These are phyloP conservation scores for Fusarium sp. DNA, from an alignment of 2,329 filamentous ascomycete species.

Conservation along the genomic window DNA sequence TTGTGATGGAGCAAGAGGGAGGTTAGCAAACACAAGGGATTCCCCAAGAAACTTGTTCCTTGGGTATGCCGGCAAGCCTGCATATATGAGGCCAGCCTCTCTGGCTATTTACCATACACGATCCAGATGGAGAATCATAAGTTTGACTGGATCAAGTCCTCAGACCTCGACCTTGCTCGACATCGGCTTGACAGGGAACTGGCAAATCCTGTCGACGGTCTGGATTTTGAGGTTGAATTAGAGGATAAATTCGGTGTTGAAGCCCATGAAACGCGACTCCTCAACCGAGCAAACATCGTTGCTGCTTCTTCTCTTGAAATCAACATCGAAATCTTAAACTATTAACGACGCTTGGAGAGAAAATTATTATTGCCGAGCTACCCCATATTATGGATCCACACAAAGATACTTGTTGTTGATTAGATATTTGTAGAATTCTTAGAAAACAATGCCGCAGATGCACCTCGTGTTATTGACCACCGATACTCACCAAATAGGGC, in stretches of 20 bases:
- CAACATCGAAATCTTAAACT: not conserved
- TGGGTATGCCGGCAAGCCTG: slow-evolving; percentile 49
- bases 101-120: slow-evolving; percentile 44
- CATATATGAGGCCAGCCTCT: slow-evolving; percentile 41
- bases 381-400: too few relatives aligned
- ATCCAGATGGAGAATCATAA: slow-evolving; percentile 48
- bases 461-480: not conserved
- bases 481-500: not conserved
- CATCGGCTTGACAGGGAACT: slow-evolving; percentile 40
- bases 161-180: slow-evolving; percentile 36
- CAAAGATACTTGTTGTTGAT: too few relatives aligned
- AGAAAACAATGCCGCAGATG: not conserved
- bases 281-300: slow-evolving; percentile 34
- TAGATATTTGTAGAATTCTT: not conserved
- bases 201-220: not conserved
- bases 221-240: slow-evolving; percentile 23
- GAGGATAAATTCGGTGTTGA: not conserved
- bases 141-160: slow-evolving; percentile 47
- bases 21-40: not conserved
- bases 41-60: slow-evolving; percentile 14
- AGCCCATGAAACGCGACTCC: slow-evolving; percentile 2
- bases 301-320: not conserved
- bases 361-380: too few relatives aligned
- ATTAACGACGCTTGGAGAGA: not conserved
- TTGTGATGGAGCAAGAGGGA: slow-evolving; percentile 8